Percentiles rank a stretch among this genome's conserved stretches.
Evolutionary conservation across 176 grass and related monocot species (phyloP).

Genomic region (Elaeis guineensis): DNA sequence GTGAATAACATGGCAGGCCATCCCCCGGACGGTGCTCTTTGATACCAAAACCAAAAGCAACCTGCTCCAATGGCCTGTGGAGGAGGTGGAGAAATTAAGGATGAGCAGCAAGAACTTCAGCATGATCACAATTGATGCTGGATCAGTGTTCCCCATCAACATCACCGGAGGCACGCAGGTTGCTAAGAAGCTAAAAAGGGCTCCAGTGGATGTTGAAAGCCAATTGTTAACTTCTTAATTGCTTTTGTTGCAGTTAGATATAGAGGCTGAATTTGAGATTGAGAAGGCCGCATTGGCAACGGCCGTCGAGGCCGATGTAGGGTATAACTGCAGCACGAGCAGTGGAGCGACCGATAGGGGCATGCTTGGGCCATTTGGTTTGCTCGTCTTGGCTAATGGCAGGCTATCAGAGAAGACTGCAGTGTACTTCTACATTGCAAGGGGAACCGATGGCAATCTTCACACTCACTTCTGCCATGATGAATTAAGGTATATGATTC

Average conservation of each 20-base stretch:
- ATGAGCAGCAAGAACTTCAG: conserved; percentile 36
- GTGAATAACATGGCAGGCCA: conserved; percentile 22
- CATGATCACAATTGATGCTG: conserved; percentile 45
- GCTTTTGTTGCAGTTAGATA: conserved; percentile 47
- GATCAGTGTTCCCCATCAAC: conserved; percentile 44
- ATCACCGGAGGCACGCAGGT: conserved; percentile 45
- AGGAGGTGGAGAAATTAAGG: conserved; percentile 60
- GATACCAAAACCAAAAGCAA: conserved; percentile 65
- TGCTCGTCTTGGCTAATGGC: conserved; percentile 57
- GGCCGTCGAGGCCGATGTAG: conserved; percentile 35
- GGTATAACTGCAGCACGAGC: conserved; percentile 80
- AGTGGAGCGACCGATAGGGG: conserved; percentile 37
- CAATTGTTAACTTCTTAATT: too few species aligned
- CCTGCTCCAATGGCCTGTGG: conserved; percentile 85
- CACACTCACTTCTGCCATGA: conserved; percentile 89
- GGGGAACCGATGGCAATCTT: conserved; percentile 37
- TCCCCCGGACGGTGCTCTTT: conserved; percentile 70
- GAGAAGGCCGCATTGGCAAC: conserved; percentile 22
- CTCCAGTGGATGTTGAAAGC: too few species aligned
- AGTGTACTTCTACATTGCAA: conserved; percentile 78
- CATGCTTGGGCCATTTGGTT: conserved; percentile 64
- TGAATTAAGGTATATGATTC: conserved; percentile 31
- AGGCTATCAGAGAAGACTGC: conserved; percentile 50
- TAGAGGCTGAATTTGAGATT: conserved; percentile 55
- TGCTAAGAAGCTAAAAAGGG: too few species aligned